Percentiles rank a stretch among this genome's conserved stretches.
phyloP scores from a whole-genome alignment of 2,329 filamentous ascomycete genomes.

The Simplicillium aogashimaense region DNA sequence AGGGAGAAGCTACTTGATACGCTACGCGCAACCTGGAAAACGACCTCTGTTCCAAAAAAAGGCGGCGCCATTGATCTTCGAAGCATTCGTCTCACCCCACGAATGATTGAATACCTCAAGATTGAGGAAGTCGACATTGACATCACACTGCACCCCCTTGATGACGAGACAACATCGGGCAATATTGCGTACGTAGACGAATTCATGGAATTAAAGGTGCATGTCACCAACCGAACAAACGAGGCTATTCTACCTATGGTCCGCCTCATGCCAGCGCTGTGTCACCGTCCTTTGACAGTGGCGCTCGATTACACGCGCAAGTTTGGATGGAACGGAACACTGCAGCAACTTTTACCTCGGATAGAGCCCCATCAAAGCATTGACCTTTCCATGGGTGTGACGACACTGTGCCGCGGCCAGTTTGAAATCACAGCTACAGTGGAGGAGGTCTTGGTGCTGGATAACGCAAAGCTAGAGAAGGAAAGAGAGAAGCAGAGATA shows the following conservation, averaged over 20 bases:
- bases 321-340: conserved; percentile 73
- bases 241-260: conserved; percentile 61
- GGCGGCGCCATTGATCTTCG: conserved; percentile 67
- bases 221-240: conserved; percentile 62
- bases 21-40: conserved; percentile 63
- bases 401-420: conserved; percentile 66
- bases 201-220: conserved; percentile 62
- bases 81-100: conserved; percentile 58
- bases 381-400: conserved; percentile 58
- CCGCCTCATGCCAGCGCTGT: conserved; percentile 66
- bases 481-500: conserved; percentile 17
- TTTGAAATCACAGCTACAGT: conserved; percentile 75
- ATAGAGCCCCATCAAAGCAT: conserved; percentile 49
- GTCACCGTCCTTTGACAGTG: conserved; percentile 59
- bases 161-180: conserved; percentile 10
- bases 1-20: conserved; percentile 68
- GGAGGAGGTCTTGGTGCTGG: conserved; percentile 62
- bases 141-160: conserved; percentile 37
- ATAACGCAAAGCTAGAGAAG: conserved; percentile 18
- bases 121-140: conserved; percentile 69
- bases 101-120: conserved; percentile 77
- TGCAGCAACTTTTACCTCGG: conserved; percentile 64
- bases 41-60: conserved; percentile 37
- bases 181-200: conserved; percentile 27
- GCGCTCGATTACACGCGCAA: conserved; percentile 76